Conservation (phyloP, 23 red algal species). For the Gracilaria gracilis region DNA sequence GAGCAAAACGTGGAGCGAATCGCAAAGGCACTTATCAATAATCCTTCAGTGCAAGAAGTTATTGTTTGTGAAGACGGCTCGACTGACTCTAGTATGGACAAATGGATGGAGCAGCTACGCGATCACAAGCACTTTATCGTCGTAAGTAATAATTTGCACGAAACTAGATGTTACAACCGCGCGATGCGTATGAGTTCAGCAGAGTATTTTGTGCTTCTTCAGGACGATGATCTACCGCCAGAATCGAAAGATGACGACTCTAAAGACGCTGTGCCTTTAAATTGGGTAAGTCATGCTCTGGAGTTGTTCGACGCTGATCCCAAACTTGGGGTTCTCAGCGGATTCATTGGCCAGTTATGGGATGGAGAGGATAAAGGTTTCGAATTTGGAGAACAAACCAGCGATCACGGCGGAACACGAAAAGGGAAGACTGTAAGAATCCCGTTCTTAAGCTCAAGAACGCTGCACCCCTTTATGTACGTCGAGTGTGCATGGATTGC, state of each 20-base stretch:
- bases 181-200: conserved; percentile 81
- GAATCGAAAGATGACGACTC: conserved; percentile 15
- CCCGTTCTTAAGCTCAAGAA: conserved; percentile 63
- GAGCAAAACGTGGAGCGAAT: conserved; percentile 71
- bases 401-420: conserved; percentile 71
- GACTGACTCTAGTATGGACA: conserved; percentile 69
- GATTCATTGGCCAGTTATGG: conserved; percentile 83
- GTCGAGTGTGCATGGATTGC: conserved; percentile 84
- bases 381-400: conserved; percentile 80
- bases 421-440: conserved; percentile 74
- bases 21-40: conserved; percentile 52
- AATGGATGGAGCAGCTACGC: conserved; percentile 66
- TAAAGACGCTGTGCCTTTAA: conserved; percentile 21
- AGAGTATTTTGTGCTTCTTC: conserved; percentile 73
- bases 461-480: conserved; percentile 81
- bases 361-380: conserved; percentile 57
- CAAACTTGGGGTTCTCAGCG: conserved; percentile 66
- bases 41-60: conserved; percentile 78
- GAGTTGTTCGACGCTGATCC: conserved; percentile 75
- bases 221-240: conserved; percentile 77
- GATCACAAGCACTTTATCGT: conserved; percentile 78
- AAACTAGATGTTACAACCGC: conserved; percentile 80
- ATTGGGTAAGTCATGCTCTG: conserved; percentile 77
- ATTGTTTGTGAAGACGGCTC: conserved; percentile 83
- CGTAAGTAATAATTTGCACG: conserved; percentile 78